Base-by-base conservation (phyloP, 1,284 basidiomycete species). In the Papiliotrema flavescens region DNA sequence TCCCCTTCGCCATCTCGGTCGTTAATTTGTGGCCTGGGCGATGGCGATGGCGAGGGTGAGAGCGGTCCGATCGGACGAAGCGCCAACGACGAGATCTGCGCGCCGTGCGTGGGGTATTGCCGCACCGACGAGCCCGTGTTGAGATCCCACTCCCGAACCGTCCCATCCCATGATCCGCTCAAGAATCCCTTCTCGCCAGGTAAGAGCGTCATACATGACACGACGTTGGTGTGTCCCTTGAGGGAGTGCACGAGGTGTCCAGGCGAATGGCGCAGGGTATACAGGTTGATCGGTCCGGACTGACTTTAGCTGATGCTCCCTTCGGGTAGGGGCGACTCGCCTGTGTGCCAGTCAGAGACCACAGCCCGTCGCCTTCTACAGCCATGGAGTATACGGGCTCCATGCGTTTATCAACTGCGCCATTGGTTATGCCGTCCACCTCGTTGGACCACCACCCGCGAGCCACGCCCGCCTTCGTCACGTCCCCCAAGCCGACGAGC, bases 111-210 rank as follows among this genome's bases (percentile, higher is more conserved):
- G 0, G 83, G 85, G 67, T 90, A 98, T 39, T 82, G 84, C 43
- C 93, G 84, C 5, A 87, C 82, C 34, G 81, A 79, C 62, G 90
- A 83, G 1, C 96, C 96, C 0, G 88, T 95, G 68, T 98, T 90
- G 47, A 98, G 81, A 76, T 98, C 95, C 95, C 96, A 98, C 84
- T 96, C 89, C 54, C 86, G 80, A 3, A 93, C 87, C 58, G 89
- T 85, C 3, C 90, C 88, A 71, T 98, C 96, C 94, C 94, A 98
- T 2, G 92, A 88, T 4, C 91, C 94, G 67, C 90, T 94, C 62
- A 94, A 85, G 59, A 94, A 84, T 0, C 86, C 83, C 63, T 86
- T 88, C 70, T 98, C 90, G 49, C 88, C 85, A 55, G 87, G 83
- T 54, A 86, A 81, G 54, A 98, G 78, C 0, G 86, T 83, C 46